Base-by-base conservation (phyloP, 208 protist genomes). In the Acanthamoeba healyi region DNA sequence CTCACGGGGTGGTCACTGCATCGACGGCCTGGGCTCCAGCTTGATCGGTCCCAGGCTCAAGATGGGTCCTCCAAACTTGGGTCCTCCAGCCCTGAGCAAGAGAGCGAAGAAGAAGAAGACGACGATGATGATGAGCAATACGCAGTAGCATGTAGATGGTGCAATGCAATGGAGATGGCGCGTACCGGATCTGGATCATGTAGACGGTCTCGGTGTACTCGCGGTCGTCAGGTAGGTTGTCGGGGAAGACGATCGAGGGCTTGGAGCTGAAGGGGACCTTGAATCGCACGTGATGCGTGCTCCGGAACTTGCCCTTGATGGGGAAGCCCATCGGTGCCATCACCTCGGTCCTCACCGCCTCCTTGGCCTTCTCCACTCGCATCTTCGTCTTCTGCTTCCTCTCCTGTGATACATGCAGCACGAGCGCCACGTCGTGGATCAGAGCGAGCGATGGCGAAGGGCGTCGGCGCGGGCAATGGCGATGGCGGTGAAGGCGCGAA, bases 151-250 rank as follows among this genome's bases (percentile, higher is more conserved):
- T 72, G 34, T 40, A 34, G 0, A n/a, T n/a, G n/a, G 9, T 26
- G 32, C 36, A 14, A 46, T 9, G 70, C 34, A 19, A n/a, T 14
- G 0, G 58, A 7, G 9, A 36, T 36, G 58, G 58, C 26, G 58
- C n/a, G 58, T 46, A 79, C 70, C 70, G n/a, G 12, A 79, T 79
- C 70, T 79, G 70, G 70, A 79, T 10, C 36, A 79, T 49, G 70
- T 79, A 79, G 70, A 49, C 1, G 36, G 70, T 79, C 70, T 79
- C 70, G 36, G 29, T 79, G 70, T 49, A n/a, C 22, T 79, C 70
- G 19, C 17, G 70, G 70, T 24, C 36, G 15, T 79, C 70, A 15
- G 70, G 70, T 15, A 79, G 36, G 22, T n/a, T 19, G 32, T 38
- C 17, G 38, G 70, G 70, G 15, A 38, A 26, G 22, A 79, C 36